Evolutionary conservation across 257 asterid species (phyloP).

Genomic region (Knoxia roxburghii): DNA sequence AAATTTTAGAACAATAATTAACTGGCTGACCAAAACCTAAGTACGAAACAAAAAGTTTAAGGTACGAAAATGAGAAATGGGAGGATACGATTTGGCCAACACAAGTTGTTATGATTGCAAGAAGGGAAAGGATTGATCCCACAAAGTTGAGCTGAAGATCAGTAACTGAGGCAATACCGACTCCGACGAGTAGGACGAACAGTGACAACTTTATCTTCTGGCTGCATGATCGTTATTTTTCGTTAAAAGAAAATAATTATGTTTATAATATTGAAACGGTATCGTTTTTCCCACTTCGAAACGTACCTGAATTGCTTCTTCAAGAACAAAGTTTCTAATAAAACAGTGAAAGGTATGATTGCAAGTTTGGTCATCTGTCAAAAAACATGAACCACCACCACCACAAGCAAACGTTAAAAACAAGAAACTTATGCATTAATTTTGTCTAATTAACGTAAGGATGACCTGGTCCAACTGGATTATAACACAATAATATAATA

Average conservation of each 20-base stretch:
- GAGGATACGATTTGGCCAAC: conserved; percentile 79
- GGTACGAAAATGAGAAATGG: background rate
- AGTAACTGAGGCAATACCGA: conserved; percentile 81
- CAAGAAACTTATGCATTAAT: too few relatives aligned
- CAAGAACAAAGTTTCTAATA: conserved; percentile 71
- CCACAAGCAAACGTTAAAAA: background rate
- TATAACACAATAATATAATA: too few relatives aligned
- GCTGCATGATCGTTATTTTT: too few relatives aligned
- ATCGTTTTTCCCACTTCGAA: too few relatives aligned
- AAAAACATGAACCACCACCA: background rate
- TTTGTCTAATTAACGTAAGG: too few relatives aligned
- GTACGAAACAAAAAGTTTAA: background rate
- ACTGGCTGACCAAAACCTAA: background rate
- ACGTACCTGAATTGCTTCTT: conserved; percentile 85
- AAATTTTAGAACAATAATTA: background rate
- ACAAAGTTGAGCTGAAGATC: conserved; percentile 91
- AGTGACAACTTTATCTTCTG: conserved; percentile 63
- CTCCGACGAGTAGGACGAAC: conserved; percentile 60
- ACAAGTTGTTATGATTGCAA: conserved; percentile 86
- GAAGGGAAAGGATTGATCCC: conserved; percentile 68
- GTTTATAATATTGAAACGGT: too few relatives aligned
- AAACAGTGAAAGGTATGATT: conserved; percentile 85
- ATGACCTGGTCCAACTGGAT: too few relatives aligned
- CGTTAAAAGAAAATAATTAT: too few relatives aligned
- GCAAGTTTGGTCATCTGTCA: conserved; percentile 92